Evolutionary conservation across 768 basidiomycete species (phyloP), one percentile per base, ranked within the genome.

Genomic region (Kwoniella botswanensis): DNA sequence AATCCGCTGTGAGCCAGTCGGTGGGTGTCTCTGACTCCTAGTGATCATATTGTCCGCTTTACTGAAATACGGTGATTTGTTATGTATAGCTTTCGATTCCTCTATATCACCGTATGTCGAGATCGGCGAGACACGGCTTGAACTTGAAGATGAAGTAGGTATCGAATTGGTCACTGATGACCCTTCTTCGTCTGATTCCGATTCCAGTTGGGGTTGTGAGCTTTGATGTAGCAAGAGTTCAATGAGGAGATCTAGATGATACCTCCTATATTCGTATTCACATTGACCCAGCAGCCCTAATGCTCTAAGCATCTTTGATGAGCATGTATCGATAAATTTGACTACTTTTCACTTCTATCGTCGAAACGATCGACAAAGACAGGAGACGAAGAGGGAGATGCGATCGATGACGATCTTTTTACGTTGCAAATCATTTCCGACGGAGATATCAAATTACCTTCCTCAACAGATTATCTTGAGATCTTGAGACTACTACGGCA

Each of bases 231-330:
- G 35, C 35, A 4, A 9, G 35, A 35, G 35, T 35, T 9, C 35
- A 35, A 35, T 35, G 35, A 35, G 35, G 35, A 35, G 55, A 56
- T 56, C 55, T 22, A 56, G 26, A 29, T 56, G 29, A 60, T n/a
- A 43, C 13, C 44, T 22, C 6, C 1, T 21, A 29, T 64, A 26
- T 53, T 54, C 60, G 60, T 62, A 50, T 64, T 55, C 22, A 41
- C 43, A 67, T 67, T 56, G 29, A 17, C 56, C 56, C 21, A 67
- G 18, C n/a, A 59, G 29, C 4, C 58, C 26, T 42, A 67, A 26
- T 17, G 65, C 65, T 44, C 56, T 57, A 42, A 67, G 55, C 65
- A 67, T 67, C 46, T 50, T 50, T 18, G 18, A 50, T 50, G 46
- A 15, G 13, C 18, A 50, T 18, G 13, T 50, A 50, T 50, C 46